phyloP scores from a whole-genome alignment of 202 grass and related monocot species.

The Schoenoplectus triqueter region DNA sequence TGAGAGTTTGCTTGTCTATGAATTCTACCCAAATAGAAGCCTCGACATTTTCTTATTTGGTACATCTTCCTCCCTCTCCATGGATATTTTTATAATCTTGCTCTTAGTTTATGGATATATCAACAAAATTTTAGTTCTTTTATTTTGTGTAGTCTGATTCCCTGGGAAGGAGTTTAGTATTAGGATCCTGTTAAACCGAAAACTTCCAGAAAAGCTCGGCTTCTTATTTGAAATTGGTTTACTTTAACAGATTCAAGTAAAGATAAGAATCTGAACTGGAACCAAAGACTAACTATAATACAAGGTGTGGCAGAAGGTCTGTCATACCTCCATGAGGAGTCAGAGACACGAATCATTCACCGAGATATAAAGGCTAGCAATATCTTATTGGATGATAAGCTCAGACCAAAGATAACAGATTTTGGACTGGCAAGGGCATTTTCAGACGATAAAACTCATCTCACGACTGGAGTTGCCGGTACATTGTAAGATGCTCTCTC shows the following conservation, averaged over 20 bases:
- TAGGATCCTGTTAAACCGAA: too few relatives aligned
- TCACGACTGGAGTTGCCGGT: slow-evolving; percentile 82
- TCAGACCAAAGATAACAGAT: slow-evolving; percentile 83
- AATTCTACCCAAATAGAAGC: slow-evolving; percentile 81
- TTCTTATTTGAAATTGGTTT: slow-evolving; percentile 14
- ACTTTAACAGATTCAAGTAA: slow-evolving; percentile 55
- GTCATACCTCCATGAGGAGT: slow-evolving; percentile 83
- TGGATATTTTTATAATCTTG: background rate
- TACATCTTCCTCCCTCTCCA: slow-evolving; percentile 38
- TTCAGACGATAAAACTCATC: slow-evolving; percentile 67
- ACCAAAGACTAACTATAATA: slow-evolving; percentile 61
- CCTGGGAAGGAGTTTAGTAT: too few relatives aligned
- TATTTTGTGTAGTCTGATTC: background rate
- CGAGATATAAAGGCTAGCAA: slow-evolving; percentile 90
- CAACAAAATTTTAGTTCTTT: background rate
- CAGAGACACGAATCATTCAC: slow-evolving; percentile 79
- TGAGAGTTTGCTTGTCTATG: slow-evolving; percentile 86
- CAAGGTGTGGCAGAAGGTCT: slow-evolving; percentile 82
- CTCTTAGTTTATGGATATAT: slow-evolving; percentile 30
- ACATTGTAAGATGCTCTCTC: slow-evolving; percentile 59
- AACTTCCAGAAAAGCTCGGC: background rate
- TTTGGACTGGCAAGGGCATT: slow-evolving; percentile 85
- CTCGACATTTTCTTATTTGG: slow-evolving; percentile 85
- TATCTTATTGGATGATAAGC: slow-evolving; percentile 86
- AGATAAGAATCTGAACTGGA: slow-evolving; percentile 63